These are phyloP conservation scores for Xylaria sp. DNA, from an alignment of 495 filamentous ascomycete genomes.

Conservation along the genomic window DNA sequence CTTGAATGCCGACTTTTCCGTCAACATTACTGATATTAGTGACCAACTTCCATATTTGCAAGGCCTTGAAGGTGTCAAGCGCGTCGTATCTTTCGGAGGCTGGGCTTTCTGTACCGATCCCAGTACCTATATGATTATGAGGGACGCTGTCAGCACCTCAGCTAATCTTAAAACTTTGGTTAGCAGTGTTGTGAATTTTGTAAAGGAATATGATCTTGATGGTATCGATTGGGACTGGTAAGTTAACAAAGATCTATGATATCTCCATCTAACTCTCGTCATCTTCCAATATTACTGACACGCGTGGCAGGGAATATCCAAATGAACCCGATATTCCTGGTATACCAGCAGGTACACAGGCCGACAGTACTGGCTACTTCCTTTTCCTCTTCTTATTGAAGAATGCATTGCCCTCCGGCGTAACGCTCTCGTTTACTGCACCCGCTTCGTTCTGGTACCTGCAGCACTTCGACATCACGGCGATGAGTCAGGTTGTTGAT, in stretches of 20 bases:
- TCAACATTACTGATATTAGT: too few species aligned
- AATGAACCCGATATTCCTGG: conserved; percentile 41
- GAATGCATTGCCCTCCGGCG: conserved; percentile 29
- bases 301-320: too few species aligned
- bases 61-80: conserved; percentile 35
- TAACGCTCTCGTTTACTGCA: conserved; percentile 37
- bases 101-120: conserved; percentile 53
- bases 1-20: too few species aligned
- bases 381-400: conserved; percentile 36
- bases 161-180: conserved; percentile 42
- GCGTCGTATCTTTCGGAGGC: conserved; percentile 57
- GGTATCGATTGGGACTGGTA: conserved; percentile 51
- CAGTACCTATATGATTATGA: conserved; percentile 47
- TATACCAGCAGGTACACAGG: conserved; percentile 35
- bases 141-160: conserved; percentile 48
- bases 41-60: too few species aligned
- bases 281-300: too few species aligned
- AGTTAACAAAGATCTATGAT: too few species aligned
- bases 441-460: conserved; percentile 40
- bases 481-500: conserved; percentile 37
- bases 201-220: conserved; percentile 30
- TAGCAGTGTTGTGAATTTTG: conserved; percentile 41
- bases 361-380: conserved; percentile 28
- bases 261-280: too few species aligned
- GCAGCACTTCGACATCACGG: conserved; percentile 30